phyloP scores from a whole-genome alignment of 2,329 filamentous ascomycete genomes.

The Aspergillus sp. region DNA sequence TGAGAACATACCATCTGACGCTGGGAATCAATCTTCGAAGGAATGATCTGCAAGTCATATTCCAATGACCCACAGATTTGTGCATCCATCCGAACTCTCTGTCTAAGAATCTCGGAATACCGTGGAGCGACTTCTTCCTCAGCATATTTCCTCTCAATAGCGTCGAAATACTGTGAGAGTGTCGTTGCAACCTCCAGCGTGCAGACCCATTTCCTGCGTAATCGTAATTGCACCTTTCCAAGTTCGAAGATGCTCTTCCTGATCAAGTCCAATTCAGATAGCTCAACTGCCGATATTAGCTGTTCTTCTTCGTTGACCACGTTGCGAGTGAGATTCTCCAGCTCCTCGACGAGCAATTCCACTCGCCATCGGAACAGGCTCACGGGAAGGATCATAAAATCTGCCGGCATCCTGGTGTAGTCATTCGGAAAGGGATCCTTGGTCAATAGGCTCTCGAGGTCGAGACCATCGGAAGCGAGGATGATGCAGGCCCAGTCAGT shows the following conservation, averaged over 20 bases:
- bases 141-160: not conserved
- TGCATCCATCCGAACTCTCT: not conserved
- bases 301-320: no score
- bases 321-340: no score
- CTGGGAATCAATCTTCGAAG: not conserved
- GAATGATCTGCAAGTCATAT: not conserved
- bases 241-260: not conserved
- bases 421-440: no score
- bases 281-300: no score
- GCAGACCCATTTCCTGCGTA: not conserved
- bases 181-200: not conserved
- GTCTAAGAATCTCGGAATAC: not conserved
- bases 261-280: no score
- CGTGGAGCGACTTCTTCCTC: not conserved
- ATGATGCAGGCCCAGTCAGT: no score
- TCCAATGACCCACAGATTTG: not conserved
- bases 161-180: not conserved
- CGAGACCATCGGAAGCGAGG: no score
- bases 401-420: no score
- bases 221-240: not conserved
- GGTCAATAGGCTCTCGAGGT: no score
- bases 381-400: no score
- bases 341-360: no score
- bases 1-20: not conserved
- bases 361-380: no score